phyloP scores from a whole-genome alignment of 1,284 basidiomycete species.

The Sporisorium sorghi region DNA sequence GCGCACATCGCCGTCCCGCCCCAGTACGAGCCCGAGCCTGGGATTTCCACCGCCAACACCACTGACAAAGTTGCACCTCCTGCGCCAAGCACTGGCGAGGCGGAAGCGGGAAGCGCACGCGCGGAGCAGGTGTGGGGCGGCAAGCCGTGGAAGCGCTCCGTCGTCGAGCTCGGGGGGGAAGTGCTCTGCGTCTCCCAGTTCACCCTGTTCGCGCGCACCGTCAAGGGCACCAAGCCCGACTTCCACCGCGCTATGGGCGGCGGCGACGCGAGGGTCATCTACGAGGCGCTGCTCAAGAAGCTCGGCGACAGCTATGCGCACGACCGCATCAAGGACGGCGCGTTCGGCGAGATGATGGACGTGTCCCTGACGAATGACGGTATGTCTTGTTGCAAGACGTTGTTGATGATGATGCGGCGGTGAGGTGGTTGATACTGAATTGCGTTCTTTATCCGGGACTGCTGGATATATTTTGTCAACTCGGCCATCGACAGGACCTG shows the following conservation, averaged over 20 bases:
- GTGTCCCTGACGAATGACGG: slow-evolving; percentile 65
- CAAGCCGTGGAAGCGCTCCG: slow-evolving; percentile 60
- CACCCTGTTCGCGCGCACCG: slow-evolving; percentile 62
- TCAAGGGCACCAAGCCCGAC: slow-evolving; percentile 67
- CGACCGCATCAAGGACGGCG: slow-evolving; percentile 60
- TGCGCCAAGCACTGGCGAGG: slow-evolving; percentile 1
- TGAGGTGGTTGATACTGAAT: not conserved
- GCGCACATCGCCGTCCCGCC: slow-evolving; percentile 35
- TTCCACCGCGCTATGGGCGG: slow-evolving; percentile 65
- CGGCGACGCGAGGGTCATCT: slow-evolving; percentile 47
- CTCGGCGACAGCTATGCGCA: slow-evolving; percentile 46
- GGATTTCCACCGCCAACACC: not conserved
- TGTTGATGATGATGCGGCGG: no score
- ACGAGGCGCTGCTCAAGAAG: slow-evolving; percentile 55
- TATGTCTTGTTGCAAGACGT: no score
- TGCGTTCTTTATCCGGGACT: no score
- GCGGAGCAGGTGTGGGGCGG: slow-evolving; percentile 58
- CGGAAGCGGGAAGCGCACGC: slow-evolving; percentile 16
- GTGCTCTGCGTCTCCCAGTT: slow-evolving; percentile 67
- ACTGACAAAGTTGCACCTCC: not conserved
- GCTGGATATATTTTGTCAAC: no score
- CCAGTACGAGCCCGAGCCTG: slow-evolving; percentile 40
- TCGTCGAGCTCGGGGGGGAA: slow-evolving; percentile 62
- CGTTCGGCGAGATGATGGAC: slow-evolving; percentile 68
- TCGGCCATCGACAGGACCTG: slow-evolving; percentile 26